Evolutionary conservation across 352 stramenopile genomes (phyloP).

Genomic region (Phytophthora tentaculata): DNA sequence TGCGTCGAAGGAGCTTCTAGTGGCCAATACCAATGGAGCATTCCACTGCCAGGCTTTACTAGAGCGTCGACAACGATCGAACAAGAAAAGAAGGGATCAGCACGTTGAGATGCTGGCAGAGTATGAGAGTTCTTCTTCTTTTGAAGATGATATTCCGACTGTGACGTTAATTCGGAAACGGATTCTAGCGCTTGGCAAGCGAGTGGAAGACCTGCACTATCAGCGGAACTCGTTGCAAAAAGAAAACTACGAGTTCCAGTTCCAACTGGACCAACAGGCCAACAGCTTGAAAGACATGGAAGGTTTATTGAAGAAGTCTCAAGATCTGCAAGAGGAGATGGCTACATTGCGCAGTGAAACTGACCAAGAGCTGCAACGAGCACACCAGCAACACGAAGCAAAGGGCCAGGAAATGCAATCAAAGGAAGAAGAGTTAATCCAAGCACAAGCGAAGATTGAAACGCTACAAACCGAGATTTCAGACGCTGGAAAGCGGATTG

Average conservation of each 20-base stretch:
- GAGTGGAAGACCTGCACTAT: slow-evolving; percentile 73
- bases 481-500: slow-evolving; percentile 24
- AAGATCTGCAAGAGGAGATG: slow-evolving; percentile 54
- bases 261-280: slow-evolving; percentile 64
- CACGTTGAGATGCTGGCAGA: slow-evolving; percentile 32
- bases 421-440: slow-evolving; percentile 39
- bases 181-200: slow-evolving; percentile 66
- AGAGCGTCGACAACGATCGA: slow-evolving; percentile 35
- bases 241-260: slow-evolving; percentile 80
- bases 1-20: slow-evolving; percentile 40
- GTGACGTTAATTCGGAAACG: slow-evolving; percentile 59
- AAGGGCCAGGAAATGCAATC: slow-evolving; percentile 35
- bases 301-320: slow-evolving; percentile 34
- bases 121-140: slow-evolving; percentile 15
- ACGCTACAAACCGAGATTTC: slow-evolving; percentile 24
- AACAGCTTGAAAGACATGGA: slow-evolving; percentile 57
- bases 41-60: slow-evolving; percentile 68
- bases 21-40: slow-evolving; percentile 45
- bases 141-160: slow-evolving; percentile 30
- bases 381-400: slow-evolving; percentile 27
- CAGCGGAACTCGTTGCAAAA: slow-evolving; percentile 76
- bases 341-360: slow-evolving; percentile 31
- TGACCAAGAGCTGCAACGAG: slow-evolving; percentile 20
- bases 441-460: slow-evolving; percentile 35
- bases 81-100: slow-evolving; percentile 16